These are phyloP conservation scores for Trametes sanguinea DNA, from an alignment of 768 basidiomycete species.

Conservation along the genomic window DNA sequence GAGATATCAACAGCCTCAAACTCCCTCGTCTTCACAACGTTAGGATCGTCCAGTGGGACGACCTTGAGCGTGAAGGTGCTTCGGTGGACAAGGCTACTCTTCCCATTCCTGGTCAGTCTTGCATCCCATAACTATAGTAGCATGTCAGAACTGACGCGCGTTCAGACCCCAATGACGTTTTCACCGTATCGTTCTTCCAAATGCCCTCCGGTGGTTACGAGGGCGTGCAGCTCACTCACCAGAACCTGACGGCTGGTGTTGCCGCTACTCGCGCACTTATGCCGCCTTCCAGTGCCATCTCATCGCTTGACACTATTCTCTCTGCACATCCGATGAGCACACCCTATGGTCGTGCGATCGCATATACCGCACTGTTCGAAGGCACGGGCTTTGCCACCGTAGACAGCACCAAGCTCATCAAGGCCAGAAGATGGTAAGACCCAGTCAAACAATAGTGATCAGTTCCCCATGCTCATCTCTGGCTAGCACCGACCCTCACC, in stretches of 20 bases:
- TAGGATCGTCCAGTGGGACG: slow-evolving; percentile 64
- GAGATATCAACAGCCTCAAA: slow-evolving; percentile 52
- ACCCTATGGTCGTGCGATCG: slow-evolving; percentile 77
- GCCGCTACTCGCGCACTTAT: slow-evolving; percentile 75
- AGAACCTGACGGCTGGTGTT: slow-evolving; percentile 89
- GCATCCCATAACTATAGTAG: not conserved
- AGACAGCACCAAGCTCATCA: slow-evolving; percentile 55
- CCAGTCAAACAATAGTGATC: too few relatives aligned
- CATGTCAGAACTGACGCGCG: slow-evolving; percentile 5
- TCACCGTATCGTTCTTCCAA: slow-evolving; percentile 67
- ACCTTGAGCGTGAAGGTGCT: slow-evolving; percentile 69
- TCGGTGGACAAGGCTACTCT: slow-evolving; percentile 48
- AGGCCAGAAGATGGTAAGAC: slow-evolving; percentile 44
- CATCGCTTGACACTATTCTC: slow-evolving; percentile 74
- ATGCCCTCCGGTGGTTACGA: slow-evolving; percentile 53
- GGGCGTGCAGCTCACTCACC: slow-evolving; percentile 72
- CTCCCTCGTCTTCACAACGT: slow-evolving; percentile 52
- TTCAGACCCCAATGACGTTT: slow-evolving; percentile 61
- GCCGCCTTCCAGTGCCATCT: slow-evolving; percentile 67
- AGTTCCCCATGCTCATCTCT: not conserved
- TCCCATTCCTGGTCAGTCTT: slow-evolving; percentile 53
- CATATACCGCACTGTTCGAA: slow-evolving; percentile 77
- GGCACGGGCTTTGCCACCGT: slow-evolving; percentile 73
- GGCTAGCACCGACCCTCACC: slow-evolving; percentile 2
- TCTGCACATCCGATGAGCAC: slow-evolving; percentile 74